Conservation (phyloP, 225 moss, liverwort and hornwort species). For the Straminergon stramineum region DNA sequence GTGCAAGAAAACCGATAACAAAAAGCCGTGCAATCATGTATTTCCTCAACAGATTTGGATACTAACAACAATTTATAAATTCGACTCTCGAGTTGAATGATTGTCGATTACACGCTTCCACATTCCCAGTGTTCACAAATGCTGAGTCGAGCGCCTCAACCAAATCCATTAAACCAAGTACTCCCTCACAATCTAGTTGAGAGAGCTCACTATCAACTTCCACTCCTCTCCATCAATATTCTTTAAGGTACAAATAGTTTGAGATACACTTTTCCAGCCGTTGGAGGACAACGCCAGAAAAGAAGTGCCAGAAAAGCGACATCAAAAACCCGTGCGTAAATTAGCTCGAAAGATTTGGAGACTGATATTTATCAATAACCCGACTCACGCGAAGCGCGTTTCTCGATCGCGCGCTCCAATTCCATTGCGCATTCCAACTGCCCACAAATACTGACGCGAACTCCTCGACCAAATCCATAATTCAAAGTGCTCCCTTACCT, state of each 20-base stretch:
- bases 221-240: neutral
- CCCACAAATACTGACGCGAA: neutral
- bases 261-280: too few species aligned
- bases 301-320: neutral
- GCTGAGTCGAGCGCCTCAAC: neutral
- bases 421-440: neutral
- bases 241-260: too few species aligned
- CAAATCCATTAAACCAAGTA: neutral
- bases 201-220: neutral
- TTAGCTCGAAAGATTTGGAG: neutral
- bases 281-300: neutral
- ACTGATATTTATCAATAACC: neutral
- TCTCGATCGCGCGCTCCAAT: neutral
- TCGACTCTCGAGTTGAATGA: neutral
- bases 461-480: neutral
- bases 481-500: neutral
- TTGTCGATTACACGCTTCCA: neutral
- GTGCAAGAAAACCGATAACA: neutral
- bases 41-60: neutral
- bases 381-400: neutral
- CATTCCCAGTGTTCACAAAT: neutral
- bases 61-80: neutral
- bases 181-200: neutral
- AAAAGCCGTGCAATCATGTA: neutral
- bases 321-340: neutral